phyloP scores from a whole-genome alignment of 2,329 filamentous ascomycete genomes.

The Colletotrichum phormii region DNA sequence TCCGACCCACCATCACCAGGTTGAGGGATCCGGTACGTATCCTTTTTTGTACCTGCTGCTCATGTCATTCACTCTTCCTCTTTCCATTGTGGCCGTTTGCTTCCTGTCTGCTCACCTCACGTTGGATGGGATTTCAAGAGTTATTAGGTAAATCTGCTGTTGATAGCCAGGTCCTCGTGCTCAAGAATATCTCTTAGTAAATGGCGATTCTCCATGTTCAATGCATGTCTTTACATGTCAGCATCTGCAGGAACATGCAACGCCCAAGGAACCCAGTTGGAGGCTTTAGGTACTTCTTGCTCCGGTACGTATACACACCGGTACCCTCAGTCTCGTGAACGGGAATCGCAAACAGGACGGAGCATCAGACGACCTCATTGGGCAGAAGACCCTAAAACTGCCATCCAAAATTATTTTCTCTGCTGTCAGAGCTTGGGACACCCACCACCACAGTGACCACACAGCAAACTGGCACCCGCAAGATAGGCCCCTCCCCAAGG shows the following conservation, averaged over 20 bases:
- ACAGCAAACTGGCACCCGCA: background rate
- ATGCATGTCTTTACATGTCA: constrained; percentile 5
- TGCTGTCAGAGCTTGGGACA: background rate
- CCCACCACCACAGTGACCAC: background rate
- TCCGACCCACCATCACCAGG: constrained; percentile 17
- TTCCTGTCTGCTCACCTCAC: background rate
- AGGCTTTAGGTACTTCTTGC: background rate
- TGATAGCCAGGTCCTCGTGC: background rate
- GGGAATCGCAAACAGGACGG: constrained; percentile 1
- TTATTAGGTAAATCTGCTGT: background rate
- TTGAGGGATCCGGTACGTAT: constrained; percentile 2
- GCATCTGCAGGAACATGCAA: constrained; percentile 25
- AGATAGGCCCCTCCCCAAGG: too few relatives aligned
- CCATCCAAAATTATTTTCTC: constrained; percentile 11
- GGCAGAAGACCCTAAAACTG: background rate
- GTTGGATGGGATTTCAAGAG: background rate
- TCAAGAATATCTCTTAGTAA: background rate
- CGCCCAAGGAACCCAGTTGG: background rate
- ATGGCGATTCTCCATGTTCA: background rate
- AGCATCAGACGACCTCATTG: background rate
- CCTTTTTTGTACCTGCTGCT: constrained; percentile 6
- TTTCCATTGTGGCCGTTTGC: background rate
- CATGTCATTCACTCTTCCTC: constrained; percentile 17
- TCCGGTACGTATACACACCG: background rate
- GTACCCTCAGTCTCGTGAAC: constrained; percentile 7